These are phyloP conservation scores for Meyerozyma athensensis DNA, from an alignment of 1,139 yeast species.

Conservation along the genomic window DNA sequence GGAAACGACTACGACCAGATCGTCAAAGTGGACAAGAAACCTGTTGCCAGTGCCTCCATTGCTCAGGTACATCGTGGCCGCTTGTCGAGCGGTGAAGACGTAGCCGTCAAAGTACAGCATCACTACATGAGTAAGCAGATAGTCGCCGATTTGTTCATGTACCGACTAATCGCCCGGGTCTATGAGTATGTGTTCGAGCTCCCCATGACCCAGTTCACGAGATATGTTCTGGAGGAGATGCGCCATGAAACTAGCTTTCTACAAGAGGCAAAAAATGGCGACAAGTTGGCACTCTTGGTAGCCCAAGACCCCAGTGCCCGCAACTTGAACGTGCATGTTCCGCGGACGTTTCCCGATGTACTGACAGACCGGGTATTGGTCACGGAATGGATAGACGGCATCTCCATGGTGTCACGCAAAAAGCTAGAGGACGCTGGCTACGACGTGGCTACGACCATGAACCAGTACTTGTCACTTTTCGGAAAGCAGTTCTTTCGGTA, in stretches of 20 bases:
- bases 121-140: constrained; percentile 55
- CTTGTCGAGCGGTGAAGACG: constrained; percentile 46
- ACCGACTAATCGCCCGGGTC: constrained; percentile 45
- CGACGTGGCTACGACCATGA: constrained; percentile 43
- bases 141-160: constrained; percentile 54
- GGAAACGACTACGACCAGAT: constrained; percentile 43
- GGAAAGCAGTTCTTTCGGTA: constrained; percentile 69
- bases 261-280: constrained; percentile 52
- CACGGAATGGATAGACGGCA: constrained; percentile 77
- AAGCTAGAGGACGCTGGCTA: constrained; percentile 36
- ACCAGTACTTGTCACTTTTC: constrained; percentile 50
- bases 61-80: constrained; percentile 67
- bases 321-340: constrained; percentile 36
- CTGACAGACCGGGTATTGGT: constrained; percentile 51
- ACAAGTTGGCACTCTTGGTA: constrained; percentile 18
- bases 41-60: constrained; percentile 68
- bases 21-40: constrained; percentile 42
- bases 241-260: constrained; percentile 58
- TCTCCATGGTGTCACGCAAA: constrained; percentile 45
- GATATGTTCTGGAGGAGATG: constrained; percentile 55
- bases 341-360: constrained; percentile 42
- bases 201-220: constrained; percentile 55
- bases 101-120: constrained; percentile 71
- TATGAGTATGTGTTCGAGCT: constrained; percentile 59
- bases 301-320: constrained; percentile 20